Percentiles rank a stretch among this genome's conserved stretches.
Conservation (phyloP, 345 rosid genomes). For the Rhizophora mangle region DNA sequence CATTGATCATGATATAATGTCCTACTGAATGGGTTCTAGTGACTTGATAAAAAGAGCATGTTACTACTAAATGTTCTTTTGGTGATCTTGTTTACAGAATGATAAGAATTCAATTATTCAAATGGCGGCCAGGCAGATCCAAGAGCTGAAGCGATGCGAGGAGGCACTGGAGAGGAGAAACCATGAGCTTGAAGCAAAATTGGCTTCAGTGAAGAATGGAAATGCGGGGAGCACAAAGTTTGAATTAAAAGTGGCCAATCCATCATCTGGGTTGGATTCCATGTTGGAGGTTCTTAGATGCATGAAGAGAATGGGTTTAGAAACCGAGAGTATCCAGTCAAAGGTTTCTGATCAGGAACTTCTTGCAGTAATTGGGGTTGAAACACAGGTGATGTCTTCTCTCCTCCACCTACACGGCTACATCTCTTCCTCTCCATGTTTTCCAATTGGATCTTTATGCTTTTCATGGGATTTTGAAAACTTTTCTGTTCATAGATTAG, state of each 20-base stretch:
- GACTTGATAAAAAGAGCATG: neutral
- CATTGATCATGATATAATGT: neutral
- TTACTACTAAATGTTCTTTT: neutral
- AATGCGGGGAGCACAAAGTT: slow-evolving; percentile 31
- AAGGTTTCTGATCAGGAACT: slow-evolving; percentile 37
- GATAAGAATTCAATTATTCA: slow-evolving; percentile 57
- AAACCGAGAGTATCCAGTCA: slow-evolving; percentile 33
- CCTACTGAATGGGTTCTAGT: neutral
- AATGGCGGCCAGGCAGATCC: slow-evolving; percentile 36
- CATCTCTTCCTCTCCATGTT: neutral
- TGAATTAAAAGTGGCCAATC: slow-evolving; percentile 37
- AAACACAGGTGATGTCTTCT: slow-evolving; percentile 34
- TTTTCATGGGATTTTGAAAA: no score
- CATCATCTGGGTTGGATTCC: slow-evolving; percentile 55
- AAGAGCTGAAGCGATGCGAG: slow-evolving; percentile 39
- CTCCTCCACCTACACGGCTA: neutral
- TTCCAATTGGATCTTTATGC: no score
- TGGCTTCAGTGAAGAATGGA: slow-evolving; percentile 4
- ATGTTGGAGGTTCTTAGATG: slow-evolving; percentile 50
- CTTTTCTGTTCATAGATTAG: no score
- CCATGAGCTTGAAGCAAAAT: slow-evolving; percentile 25
- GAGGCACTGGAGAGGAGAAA: slow-evolving; percentile 41
- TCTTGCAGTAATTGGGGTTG: slow-evolving; percentile 34
- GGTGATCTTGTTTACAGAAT: slow-evolving; percentile 31
- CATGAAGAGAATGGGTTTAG: slow-evolving; percentile 40